These are phyloP conservation scores for Lactifluus piperatus DNA, from an alignment of 768 basidiomycete species.

Conservation along the genomic window DNA sequence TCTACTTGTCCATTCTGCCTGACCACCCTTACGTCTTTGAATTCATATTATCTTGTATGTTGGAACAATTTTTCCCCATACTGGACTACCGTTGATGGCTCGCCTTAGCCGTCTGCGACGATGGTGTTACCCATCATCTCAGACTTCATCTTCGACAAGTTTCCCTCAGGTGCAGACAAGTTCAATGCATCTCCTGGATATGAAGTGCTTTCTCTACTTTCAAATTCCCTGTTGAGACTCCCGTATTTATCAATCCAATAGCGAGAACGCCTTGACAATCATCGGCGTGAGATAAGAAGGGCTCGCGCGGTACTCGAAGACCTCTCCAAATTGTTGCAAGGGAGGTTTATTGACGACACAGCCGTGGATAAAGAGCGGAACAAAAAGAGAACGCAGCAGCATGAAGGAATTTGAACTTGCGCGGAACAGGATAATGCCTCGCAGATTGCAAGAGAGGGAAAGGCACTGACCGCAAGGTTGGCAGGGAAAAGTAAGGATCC, in stretches of 20 bases:
- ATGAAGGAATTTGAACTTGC: too few relatives aligned
- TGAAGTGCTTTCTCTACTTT: slow-evolving; percentile 1
- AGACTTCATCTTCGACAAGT: background rate
- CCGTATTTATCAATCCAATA: background rate
- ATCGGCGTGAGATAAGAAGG: background rate
- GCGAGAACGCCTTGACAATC: background rate
- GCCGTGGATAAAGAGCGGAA: background rate
- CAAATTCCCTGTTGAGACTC: background rate
- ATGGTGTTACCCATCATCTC: background rate
- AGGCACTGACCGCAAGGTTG: too few relatives aligned
- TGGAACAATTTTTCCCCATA: background rate
- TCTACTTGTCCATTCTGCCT: background rate
- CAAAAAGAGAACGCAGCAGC: background rate
- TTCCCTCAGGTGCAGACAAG: background rate
- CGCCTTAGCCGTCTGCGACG: background rate
- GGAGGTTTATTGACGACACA: background rate
- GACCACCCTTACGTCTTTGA: slow-evolving; percentile 3
- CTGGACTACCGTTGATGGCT: background rate
- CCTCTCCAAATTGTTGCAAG: background rate
- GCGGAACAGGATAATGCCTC: too few relatives aligned
- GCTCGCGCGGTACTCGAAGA: background rate
- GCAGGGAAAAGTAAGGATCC: too few relatives aligned
- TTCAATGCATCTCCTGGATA: background rate
- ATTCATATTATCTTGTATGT: slow-evolving; percentile 9
- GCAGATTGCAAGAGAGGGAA: too few relatives aligned